Conservation (phyloP, 2,329 filamentous ascomycete species). For the Alternaria longipes region DNA sequence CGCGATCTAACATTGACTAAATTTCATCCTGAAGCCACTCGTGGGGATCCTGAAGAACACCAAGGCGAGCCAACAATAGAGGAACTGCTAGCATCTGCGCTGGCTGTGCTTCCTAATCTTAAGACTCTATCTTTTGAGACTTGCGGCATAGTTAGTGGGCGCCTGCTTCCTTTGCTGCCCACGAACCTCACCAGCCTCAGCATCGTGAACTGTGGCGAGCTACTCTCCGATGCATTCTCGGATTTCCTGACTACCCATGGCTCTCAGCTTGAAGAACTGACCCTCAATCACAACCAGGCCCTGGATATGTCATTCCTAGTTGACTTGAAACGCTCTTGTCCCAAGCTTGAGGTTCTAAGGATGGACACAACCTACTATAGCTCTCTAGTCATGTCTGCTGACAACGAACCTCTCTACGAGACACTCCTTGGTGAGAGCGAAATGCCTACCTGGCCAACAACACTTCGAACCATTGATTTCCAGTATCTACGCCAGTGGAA, state of each 20-base stretch:
- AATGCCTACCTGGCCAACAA: conserved; percentile 79
- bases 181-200: conserved; percentile 72
- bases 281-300: conserved; percentile 80
- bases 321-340: conserved; percentile 72
- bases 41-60: conserved; percentile 24
- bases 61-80: conserved; percentile 46
- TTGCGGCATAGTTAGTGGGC: conserved; percentile 74
- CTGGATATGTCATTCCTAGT: conserved; percentile 79
- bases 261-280: conserved; percentile 70
- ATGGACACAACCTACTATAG: conserved; percentile 85
- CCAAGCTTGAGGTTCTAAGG: conserved; percentile 72
- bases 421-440: conserved; percentile 69
- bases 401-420: conserved; percentile 79
- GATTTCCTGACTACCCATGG: conserved; percentile 75
- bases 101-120: conserved; percentile 69
- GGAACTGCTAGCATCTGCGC: conserved; percentile 58
- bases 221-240: conserved; percentile 72
- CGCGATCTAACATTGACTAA: conserved; percentile 49
- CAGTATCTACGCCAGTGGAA: conserved; percentile 80
- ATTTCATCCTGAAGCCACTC: conserved; percentile 37
- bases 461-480: conserved; percentile 76
- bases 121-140: conserved; percentile 76
- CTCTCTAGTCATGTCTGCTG: conserved; percentile 71
- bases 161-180: conserved; percentile 75
- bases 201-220: conserved; percentile 79